Evolutionary conservation across 192 early-diverging fungal genomes (phyloP).

Genomic region (Podila horticola): DNA sequence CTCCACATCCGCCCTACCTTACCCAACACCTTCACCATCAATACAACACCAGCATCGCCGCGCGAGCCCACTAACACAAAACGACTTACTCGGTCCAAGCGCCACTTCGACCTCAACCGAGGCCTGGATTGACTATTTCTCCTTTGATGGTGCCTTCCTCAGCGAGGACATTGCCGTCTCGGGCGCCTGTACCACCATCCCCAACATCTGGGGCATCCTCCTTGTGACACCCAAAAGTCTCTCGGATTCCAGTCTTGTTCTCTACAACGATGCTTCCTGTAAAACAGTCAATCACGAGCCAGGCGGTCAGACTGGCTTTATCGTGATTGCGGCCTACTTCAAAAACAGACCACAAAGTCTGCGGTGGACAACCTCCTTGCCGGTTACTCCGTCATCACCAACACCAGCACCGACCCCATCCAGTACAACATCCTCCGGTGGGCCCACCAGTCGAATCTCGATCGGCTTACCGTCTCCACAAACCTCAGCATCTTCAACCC

Average conservation of each 20-base stretch:
- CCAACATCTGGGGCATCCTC: constrained; percentile 16
- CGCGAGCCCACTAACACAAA: too few relatives aligned
- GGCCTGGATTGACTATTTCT: constrained; percentile 33
- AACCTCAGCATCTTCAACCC: not conserved
- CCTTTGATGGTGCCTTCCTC: not conserved
- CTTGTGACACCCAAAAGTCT: constrained; percentile 2
- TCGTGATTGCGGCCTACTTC: constrained; percentile 10
- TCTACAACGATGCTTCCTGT: constrained; percentile 12
- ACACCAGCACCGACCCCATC: not conserved
- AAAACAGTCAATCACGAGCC: constrained; percentile 1
- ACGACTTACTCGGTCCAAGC: not conserved
- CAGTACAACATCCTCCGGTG: not conserved
- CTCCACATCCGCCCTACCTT: too few relatives aligned
- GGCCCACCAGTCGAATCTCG: not conserved
- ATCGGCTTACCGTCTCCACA: not conserved
- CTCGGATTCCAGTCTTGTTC: not conserved
- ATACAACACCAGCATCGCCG: too few relatives aligned
- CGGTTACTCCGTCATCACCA: not conserved
- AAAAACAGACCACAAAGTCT: constrained; percentile 6
- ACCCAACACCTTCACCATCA: too few relatives aligned
- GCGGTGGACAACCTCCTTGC: not conserved
- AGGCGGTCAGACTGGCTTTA: not conserved
- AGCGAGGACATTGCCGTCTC: not conserved
- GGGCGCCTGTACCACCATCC: not conserved
- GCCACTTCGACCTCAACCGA: not conserved